These are phyloP conservation scores for Aspergillus incahuasiensis DNA, from an alignment of 495 filamentous ascomycete species.

Conservation along the genomic window DNA sequence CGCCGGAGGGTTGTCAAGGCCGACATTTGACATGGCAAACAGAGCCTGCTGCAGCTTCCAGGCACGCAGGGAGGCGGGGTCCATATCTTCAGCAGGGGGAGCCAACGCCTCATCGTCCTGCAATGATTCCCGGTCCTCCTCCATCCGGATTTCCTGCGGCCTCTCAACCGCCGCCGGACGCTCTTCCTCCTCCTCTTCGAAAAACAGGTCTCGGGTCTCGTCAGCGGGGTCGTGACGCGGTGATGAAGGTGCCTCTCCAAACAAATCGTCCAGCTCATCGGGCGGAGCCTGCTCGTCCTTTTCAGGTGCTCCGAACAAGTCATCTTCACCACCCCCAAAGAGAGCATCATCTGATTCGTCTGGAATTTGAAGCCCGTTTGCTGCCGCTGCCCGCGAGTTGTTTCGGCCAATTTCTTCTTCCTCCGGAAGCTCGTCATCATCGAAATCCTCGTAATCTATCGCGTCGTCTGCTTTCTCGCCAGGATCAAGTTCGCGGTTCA, in stretches of 20 bases:
- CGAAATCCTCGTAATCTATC: constrained; percentile 83
- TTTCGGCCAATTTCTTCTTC: constrained; percentile 47
- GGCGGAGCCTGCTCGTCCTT: constrained; percentile 27
- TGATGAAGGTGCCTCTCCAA: constrained; percentile 47
- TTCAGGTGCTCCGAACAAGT: constrained; percentile 42
- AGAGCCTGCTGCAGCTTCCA: constrained; percentile 50
- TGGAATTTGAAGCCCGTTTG: constrained; percentile 1
- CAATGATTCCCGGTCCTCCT: constrained; percentile 33
- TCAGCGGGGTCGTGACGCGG: constrained; percentile 38
- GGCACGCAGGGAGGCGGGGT: constrained; percentile 38
- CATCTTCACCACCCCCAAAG: constrained; percentile 14
- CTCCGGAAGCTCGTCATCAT: constrained; percentile 65
- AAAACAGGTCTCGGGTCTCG: constrained; percentile 36
- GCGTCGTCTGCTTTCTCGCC: constrained; percentile 77
- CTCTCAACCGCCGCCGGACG: constrained; percentile 27
- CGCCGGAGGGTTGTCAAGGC: constrained; percentile 45
- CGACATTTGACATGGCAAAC: constrained; percentile 45
- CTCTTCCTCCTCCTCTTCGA: constrained; percentile 30
- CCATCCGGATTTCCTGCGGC: constrained; percentile 29
- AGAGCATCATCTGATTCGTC: constrained; percentile 19
- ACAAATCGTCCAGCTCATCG: constrained; percentile 50
- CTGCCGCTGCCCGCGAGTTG: constrained; percentile 6
- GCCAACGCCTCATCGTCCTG: constrained; percentile 25
- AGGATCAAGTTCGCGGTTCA: constrained; percentile 49
- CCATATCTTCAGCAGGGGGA: constrained; percentile 40